Base-by-base conservation (phyloP, 768 basidiomycete species). In the Tylopilus sp. region DNA sequence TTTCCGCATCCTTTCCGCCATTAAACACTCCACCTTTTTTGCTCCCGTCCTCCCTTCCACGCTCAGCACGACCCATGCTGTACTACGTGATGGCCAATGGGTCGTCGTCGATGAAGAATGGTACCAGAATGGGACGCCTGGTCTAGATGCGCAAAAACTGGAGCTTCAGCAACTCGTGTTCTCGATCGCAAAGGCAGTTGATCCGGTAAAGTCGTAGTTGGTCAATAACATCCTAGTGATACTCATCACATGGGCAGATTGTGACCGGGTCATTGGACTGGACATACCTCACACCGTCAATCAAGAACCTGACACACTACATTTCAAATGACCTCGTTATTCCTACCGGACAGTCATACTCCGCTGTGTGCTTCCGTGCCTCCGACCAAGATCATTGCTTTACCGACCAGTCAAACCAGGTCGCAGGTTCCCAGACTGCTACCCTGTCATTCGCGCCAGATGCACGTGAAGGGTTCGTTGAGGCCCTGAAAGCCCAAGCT, bases 1-100 rank as follows among this genome's bases (percentile, higher is more conserved):
- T 70, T 97, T 98, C 69, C 93, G 95, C 63, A 79, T 97, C 58
- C 80, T 99, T 53, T 82, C 82, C 50, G 88, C 89, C 47, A 88
- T 98, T 64, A 94, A 95, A 62, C 85, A 93, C 62, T 91, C 88
- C 0, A 78, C 88, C 21, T 86, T 93, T 70, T 79, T 93, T 48
- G 82, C 82, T 1, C 75, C 86, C 1, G 63, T 76, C 15, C 56
- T 76, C 5, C 75, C 78, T 0, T 67, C 77, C 2, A 62, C 74
- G 0, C 72, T 85, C 22, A 73, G 78, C 3, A 76, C 90, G 0
- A 71, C 83, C 3, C 75, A 86, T 64, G 80, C 80, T 0, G 63
- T 80, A 2, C 75, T 80, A 31, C 71, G 71, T 3, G 71, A 78
- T 12, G 73, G 73, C 12, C 78, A 84, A 55, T 93, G 90, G 87